phyloP scores from a whole-genome alignment of 2,329 filamentous ascomycete genomes.

The Cyclaneusma minus region DNA sequence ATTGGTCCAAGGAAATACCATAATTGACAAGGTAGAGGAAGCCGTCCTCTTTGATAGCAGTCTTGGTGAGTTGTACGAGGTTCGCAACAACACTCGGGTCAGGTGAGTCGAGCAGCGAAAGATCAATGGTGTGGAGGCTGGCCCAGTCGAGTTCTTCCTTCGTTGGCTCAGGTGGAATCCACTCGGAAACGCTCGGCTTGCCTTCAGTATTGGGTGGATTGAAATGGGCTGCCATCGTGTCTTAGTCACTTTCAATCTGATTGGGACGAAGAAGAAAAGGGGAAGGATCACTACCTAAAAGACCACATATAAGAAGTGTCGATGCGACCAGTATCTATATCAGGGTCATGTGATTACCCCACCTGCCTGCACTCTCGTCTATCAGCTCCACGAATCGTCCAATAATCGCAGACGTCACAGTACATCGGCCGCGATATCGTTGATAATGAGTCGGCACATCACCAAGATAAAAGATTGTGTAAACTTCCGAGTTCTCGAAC shows the following conservation, averaged over 20 bases:
- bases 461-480: too few species aligned
- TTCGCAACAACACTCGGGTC: constrained; percentile 25
- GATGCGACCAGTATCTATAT: too few species aligned
- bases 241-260: too few species aligned
- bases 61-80: constrained; percentile 26
- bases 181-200: constrained; percentile 26
- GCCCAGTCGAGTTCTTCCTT: constrained; percentile 27
- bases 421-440: too few species aligned
- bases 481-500: too few species aligned
- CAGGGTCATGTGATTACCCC: too few species aligned
- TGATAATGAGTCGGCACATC: too few species aligned
- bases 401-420: too few species aligned
- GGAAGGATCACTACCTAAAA: too few species aligned
- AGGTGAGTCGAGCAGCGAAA: constrained; percentile 26
- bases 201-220: constrained; percentile 22
- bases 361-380: too few species aligned
- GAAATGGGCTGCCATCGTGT: constrained; percentile 22
- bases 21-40: constrained; percentile 34
- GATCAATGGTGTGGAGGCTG: constrained; percentile 25
- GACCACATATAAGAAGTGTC: too few species aligned
- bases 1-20: constrained; percentile 28
- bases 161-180: constrained; percentile 28
- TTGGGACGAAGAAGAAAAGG: neutral
- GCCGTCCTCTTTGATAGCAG: constrained; percentile 26
- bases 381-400: too few species aligned